Percentiles rank a stretch among this genome's conserved stretches.
Evolutionary conservation across 768 basidiomycete genomes (phyloP).

Genomic region (Suillus brevipes): DNA sequence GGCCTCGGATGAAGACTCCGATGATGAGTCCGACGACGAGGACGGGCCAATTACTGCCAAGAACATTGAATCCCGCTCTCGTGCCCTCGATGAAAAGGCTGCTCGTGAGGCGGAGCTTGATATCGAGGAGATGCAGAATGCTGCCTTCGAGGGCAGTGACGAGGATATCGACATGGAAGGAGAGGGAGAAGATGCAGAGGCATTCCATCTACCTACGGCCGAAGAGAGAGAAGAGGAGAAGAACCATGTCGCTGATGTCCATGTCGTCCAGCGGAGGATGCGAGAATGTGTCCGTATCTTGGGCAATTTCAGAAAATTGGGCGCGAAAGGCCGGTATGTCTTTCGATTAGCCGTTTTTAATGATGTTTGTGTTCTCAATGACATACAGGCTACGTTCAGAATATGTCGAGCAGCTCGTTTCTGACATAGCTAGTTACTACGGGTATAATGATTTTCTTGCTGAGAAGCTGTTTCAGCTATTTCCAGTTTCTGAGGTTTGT

Average conservation of each 20-base stretch:
- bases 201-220: conserved; percentile 67
- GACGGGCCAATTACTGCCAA: conserved; percentile 66
- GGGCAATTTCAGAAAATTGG: conserved; percentile 67
- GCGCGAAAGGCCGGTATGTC: conserved; percentile 66
- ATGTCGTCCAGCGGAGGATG: conserved; percentile 78
- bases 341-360: conserved; percentile 12
- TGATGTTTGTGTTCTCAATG: conserved; percentile 9
- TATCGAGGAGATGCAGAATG: conserved; percentile 61
- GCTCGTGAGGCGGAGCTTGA: conserved; percentile 70
- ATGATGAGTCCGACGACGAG: conserved; percentile 44
- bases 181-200: conserved; percentile 40
- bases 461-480: conserved; percentile 92
- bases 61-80: conserved; percentile 82
- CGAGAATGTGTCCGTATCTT: conserved; percentile 73
- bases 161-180: conserved; percentile 43
- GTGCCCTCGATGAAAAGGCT: conserved; percentile 69
- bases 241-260: conserved; percentile 66
- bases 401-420: conserved; percentile 82
- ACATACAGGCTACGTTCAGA: conserved; percentile 77
- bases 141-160: conserved; percentile 49
- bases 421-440: conserved; percentile 93
- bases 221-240: conserved; percentile 76
- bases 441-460: conserved; percentile 96
- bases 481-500: conserved; percentile 86
- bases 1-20: conserved; percentile 45